Conservation (phyloP, 495 filamentous ascomycete genomes). For the Emericellopsis terricola region DNA sequence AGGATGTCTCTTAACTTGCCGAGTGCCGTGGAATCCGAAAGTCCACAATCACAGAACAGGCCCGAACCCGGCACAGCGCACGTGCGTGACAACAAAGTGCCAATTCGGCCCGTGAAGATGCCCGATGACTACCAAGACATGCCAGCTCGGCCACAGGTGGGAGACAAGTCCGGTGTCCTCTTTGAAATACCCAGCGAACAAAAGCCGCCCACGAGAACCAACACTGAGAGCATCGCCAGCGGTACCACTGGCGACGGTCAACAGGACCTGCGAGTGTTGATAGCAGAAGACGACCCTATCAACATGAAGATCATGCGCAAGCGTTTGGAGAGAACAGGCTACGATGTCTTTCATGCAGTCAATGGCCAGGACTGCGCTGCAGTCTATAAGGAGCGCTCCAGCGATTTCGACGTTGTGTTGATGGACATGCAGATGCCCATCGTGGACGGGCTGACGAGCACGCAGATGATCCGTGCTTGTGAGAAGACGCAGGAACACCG, state of each 20-base stretch:
- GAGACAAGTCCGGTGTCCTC: constrained; percentile 12
- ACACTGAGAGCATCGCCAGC: not conserved
- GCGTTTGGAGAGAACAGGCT: constrained; percentile 61
- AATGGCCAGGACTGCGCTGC: constrained; percentile 81
- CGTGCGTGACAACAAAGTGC: constrained; percentile 15
- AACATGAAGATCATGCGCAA: constrained; percentile 82
- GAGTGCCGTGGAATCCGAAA: no score
- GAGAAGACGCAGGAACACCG: constrained; percentile 29
- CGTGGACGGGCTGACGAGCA: constrained; percentile 69
- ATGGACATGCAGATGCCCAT: constrained; percentile 99
- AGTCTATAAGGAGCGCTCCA: constrained; percentile 39
- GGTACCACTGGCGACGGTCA: not conserved
- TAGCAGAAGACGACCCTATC: constrained; percentile 87
- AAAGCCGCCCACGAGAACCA: constrained; percentile 1
- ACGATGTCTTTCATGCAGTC: constrained; percentile 50
- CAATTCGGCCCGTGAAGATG: constrained; percentile 21
- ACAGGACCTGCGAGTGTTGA: constrained; percentile 43
- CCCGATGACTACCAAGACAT: constrained; percentile 16
- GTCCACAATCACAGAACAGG: no score
- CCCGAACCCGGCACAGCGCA: constrained; percentile 1
- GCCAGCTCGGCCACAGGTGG: constrained; percentile 4
- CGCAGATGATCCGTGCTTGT: constrained; percentile 60
- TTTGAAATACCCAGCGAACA: constrained; percentile 13
- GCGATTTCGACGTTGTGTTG: constrained; percentile 62
- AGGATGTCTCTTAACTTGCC: no score